Base-by-base conservation (phyloP, 192 early-diverging fungal species). In the Funneliformis geosporum region DNA sequence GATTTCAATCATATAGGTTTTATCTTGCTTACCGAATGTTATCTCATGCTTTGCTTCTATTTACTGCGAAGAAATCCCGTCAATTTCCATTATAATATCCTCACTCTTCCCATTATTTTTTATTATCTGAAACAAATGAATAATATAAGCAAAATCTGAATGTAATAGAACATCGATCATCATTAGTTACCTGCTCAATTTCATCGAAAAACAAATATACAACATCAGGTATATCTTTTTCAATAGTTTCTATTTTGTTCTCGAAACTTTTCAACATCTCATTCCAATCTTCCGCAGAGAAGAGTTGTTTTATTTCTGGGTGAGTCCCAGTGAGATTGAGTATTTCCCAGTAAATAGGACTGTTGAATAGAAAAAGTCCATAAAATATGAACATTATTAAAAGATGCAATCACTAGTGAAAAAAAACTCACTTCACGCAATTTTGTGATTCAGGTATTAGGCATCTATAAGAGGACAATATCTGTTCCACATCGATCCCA, bases 261-360 rank as follows among this genome's bases (percentile, higher is more conserved):
- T 79, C 68, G 18, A 79, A 79, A 18, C 78, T 79, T 72, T 79
- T 79, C 25, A 79, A 21, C 78, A 79, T 79, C 18, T 79, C 69
- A 25, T 0, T 61, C 78, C 78, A 79, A 55, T 79, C 78, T 60
- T 73, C 55, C n/a, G 71, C 33, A 39, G 78, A 60, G 25, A 79
- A 79, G 1, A 79, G 78, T 47, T 21, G 25, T 43, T 79, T 79
- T 23, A 44, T 79, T 61, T 79, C 78, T 79, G 78, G 28, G 42
- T 79, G 78, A 43, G 67, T 4, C 21, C 78, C 78, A 1, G 78
- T 79, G 43, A 79, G 46, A 73, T 79, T 68, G 68, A 79, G 60
- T 39, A 79, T 79, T 72, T 50, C 78, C 78, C 78, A 79, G 78
- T 79, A 79, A 55, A 79, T 33, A 23, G 78, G 78, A 61, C 78